phyloP scores from a whole-genome alignment of 2,329 filamentous ascomycete genomes.

The Zymoseptoria tritici region DNA sequence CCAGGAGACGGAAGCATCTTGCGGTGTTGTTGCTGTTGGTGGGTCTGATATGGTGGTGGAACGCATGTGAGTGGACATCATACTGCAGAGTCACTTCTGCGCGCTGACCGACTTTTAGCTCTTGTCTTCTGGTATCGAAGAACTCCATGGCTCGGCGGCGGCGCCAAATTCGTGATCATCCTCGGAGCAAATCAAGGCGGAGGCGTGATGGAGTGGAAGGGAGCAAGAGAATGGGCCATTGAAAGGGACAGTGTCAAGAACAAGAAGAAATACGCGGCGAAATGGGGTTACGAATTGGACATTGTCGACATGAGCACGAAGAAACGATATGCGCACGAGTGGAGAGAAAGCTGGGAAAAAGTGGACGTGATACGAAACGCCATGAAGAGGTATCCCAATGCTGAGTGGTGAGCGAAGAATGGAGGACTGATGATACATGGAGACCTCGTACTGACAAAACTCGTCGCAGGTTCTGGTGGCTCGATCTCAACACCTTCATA shows the following conservation, averaged over 20 bases:
- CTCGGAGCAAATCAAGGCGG: conserved; percentile 89
- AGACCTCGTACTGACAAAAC: conserved; percentile 6
- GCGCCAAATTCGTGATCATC: conserved; percentile 87
- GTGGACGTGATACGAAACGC: conserved; percentile 85
- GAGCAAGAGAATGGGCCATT: conserved; percentile 93
- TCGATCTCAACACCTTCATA: conserved; percentile 93
- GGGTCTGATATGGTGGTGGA: conserved; percentile 20
- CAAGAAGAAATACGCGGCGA: conserved; percentile 77
- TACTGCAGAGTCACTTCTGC: neutral
- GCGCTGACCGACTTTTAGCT: conserved; percentile 36
- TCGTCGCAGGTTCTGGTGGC: conserved; percentile 84
- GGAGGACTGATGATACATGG: neutral
- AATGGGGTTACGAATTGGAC: conserved; percentile 93
- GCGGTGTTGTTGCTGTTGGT: conserved; percentile 20
- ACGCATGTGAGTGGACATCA: conserved; percentile 19
- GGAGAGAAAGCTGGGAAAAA: conserved; percentile 99
- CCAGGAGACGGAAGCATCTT: conserved; percentile 23
- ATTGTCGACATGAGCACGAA: conserved; percentile 98
- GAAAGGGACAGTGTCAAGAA: conserved; percentile 93
- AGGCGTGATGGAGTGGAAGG: conserved; percentile 99
- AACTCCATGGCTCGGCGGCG: conserved; percentile 67
- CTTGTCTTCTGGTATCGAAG: conserved; percentile 59
- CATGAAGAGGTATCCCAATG: conserved; percentile 87
- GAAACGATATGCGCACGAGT: conserved; percentile 97
- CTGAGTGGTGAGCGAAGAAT: conserved; percentile 68